Base-by-base conservation (phyloP, 164 flowering plant genomes). In the Berberis thunbergii region DNA sequence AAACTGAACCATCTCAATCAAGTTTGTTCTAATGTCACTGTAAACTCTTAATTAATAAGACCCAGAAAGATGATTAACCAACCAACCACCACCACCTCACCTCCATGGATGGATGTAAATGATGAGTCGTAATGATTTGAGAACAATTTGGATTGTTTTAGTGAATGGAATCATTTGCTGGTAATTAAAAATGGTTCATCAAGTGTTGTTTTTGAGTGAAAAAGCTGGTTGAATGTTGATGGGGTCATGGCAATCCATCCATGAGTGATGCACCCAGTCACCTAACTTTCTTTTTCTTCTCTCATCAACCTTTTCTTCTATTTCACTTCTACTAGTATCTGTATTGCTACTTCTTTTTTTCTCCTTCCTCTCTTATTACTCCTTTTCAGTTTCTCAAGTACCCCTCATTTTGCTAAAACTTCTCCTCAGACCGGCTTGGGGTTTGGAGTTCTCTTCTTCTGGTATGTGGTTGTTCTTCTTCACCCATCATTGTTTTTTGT, bases 221-320 rank as follows among this genome's bases (percentile, higher is more conserved):
- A 43, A 62, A 13, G 76, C 67, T 73, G 70, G 61, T 54, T 26
- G 26, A 26, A 26, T 26, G 26, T 26, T 26, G 61, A 64, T 72
- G 81, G 82, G 43, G 74, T 76, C 80, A 74, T 67, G 67, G 72
- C 64, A 70, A 69, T 55, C 67, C 64, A 39, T 3, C 13, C 43
- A 38, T 41, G 8, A 6, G 2, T 52, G 55, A 26, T 52, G n/a
- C 13, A 7, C 60, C 45, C 10, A 41, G 8, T 38, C 76, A 73
- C 70, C 75, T 61, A 64, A 74, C 58, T 61, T 60, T 75, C 69
- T 70, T 63, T 63, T 54, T 48, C 43, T 50, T 57, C 49, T 46
- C 26, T 54, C 12, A 58, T 26, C 26, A 41, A 41, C 49, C 65
- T 65, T 76, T 68, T 54, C 76, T 74, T 74, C 68, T 60, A 11